Base-by-base conservation (phyloP, 78 protist genomes). In the Cavenderia fasciculata region DNA sequence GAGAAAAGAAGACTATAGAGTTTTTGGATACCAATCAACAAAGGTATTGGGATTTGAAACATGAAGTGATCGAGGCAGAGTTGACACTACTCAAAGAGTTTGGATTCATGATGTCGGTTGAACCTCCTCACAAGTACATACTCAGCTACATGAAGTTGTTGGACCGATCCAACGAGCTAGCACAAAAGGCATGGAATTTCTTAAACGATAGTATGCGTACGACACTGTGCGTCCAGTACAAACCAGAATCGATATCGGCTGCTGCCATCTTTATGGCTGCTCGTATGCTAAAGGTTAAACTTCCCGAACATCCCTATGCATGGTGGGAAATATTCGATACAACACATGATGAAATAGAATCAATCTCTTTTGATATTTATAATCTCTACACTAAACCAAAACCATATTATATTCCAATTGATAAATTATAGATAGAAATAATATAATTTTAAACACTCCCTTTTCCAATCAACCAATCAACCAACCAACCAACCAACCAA, bases 101-200 rank as follows among this genome's bases (percentile, higher is more conserved):
- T 82, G 90, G 90, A 41, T 74, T 86, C 70, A 21, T 72, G 10
- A 25, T 96, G 47, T 33, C 61, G 8, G 70, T 95, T 18, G 94
- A 88, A 51, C 95, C 88, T 52, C 94, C 97, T 3, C 95, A 95
- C 84, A 74, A 82, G 85, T 85, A 54, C 34, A 69, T 95, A 25
- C 57, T 94, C 36, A 84, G 47, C 52, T 95, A 74, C 38, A 49
- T 93, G 57, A 89, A 71, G 62, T 33, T 59, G 0, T 49, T 73
- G 16, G 75, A 61, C 18, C 75, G 74, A 49, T 51, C 54, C 23
- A 76, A 62, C n/a, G 92, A 90, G 10, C 41, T 95, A 2, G 97
- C 96, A 16, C 96, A 94, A 40, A 61, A 71, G 27, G 96, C 97
- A 2, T 95, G 97, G 97, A 95, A 94, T 74, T 95, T 92, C 74